Evolutionary conservation across 1,139 yeast species (phyloP), one percentile per base, ranked within the genome.

Genomic region (Sugiyamaella neomexicana): DNA sequence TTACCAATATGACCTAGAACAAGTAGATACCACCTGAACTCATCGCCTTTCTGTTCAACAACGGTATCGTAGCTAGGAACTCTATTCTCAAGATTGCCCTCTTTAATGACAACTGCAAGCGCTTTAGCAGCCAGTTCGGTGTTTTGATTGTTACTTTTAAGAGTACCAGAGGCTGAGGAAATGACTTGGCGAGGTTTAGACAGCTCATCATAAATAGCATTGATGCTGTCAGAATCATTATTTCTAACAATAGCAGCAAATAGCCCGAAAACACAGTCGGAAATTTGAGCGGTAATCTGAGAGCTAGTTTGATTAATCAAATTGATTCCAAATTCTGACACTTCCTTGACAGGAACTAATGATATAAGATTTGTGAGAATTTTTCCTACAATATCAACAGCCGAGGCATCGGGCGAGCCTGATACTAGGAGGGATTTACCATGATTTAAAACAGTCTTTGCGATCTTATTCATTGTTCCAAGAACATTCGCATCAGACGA

Each of bases 1-100:
- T 72, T 71, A 5, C 79, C 78, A 15, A 80, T 72, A 56, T 75
- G 74, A 2, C 84, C 85, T 50, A 82, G 66, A 10, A 61, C 62
- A 13, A 44, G 58, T 44, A 61, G 56, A 16, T 55, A 54, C 59
- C 58, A 60, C 31, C 42, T 50, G 10, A 55, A 47, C 8, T 52
- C 50, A 6, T 34, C 39, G 6, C 52, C 52, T 23, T 32, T 39
- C 20, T 37, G 55, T 10, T 25, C 34, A 39, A 44, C 41, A 13
- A 47, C 47, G 4, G 17, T 13, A 3, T 42, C 47, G 15, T 40
- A 50, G 27, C 38, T 38, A 17, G 48, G 51, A 10, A 54, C 15
- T 13, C 39, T 42, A 13, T 46, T 32, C 12, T n/a, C 29, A 3
- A 55, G 52, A 10, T 46, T 13, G 1, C 56, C 56, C 7, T 43